Evolutionary conservation across 1,284 basidiomycete species (phyloP).

Genomic region (Rhodotorula sp.): DNA sequence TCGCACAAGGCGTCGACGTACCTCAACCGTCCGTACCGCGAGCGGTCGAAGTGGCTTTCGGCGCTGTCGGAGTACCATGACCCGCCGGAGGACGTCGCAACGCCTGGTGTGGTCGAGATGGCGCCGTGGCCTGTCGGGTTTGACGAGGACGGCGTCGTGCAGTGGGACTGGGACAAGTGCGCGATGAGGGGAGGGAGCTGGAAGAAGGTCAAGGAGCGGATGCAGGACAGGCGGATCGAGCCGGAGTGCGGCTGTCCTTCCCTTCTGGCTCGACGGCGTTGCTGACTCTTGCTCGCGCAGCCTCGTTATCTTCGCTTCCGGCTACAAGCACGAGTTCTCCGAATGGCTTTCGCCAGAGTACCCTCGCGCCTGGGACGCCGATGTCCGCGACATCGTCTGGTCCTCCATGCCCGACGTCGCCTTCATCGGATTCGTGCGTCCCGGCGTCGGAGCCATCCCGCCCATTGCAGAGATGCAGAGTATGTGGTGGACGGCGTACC

Average conservation of each 20-base stretch:
- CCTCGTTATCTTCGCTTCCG: constrained; percentile 54
- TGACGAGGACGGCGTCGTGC: constrained; percentile 54
- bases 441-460: constrained; percentile 66
- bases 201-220: constrained; percentile 45
- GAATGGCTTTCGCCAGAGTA: constrained; percentile 48
- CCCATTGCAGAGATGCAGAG: constrained; percentile 66
- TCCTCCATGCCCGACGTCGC: constrained; percentile 50
- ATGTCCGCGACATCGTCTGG: constrained; percentile 58
- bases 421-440: constrained; percentile 65
- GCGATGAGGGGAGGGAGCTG: constrained; percentile 52
- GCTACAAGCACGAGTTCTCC: constrained; percentile 52
- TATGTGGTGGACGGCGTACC: constrained; percentile 62
- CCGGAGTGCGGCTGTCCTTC: constrained; percentile 50
- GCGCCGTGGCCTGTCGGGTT: constrained; percentile 62
- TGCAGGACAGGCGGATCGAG: constrained; percentile 53
- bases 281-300: not conserved
- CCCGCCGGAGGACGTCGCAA: constrained; percentile 52
- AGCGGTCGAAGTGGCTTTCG: constrained; percentile 54
- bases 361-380: constrained; percentile 56
- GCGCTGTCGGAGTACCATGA: constrained; percentile 58
- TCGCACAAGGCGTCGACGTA: constrained; percentile 62
- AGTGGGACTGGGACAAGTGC: constrained; percentile 52
- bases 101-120: constrained; percentile 59
- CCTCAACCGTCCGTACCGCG: constrained; percentile 58
- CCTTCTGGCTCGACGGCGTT: too few species aligned